phyloP scores from a whole-genome alignment of 139 green algal species.

The Picochlorum sp. region DNA sequence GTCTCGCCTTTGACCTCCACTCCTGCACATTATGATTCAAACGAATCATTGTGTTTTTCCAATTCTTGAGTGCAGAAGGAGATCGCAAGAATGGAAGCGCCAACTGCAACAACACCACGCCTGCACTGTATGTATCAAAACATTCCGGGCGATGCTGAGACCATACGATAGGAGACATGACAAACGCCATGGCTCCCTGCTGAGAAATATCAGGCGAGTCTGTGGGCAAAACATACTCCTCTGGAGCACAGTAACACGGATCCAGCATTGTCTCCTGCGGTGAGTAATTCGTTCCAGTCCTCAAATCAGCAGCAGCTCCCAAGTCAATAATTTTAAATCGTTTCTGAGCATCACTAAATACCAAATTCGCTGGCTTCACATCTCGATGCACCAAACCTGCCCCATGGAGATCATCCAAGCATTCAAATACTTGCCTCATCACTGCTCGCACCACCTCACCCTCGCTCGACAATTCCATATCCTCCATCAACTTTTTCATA shows the following conservation, averaged over 20 bases:
- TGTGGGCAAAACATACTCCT: slow-evolving; percentile 78
- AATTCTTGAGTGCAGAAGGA: slow-evolving; percentile 46
- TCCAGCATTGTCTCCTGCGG: slow-evolving; percentile 84
- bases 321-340: slow-evolving; percentile 70
- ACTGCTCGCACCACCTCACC: slow-evolving; percentile 53
- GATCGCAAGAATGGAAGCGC: slow-evolving; percentile 55
- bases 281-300: slow-evolving; percentile 81
- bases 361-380: slow-evolving; percentile 85
- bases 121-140: slow-evolving; percentile 79
- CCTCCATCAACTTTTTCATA: slow-evolving; percentile 45
- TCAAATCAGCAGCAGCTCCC: slow-evolving; percentile 67
- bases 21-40: slow-evolving; percentile 60
- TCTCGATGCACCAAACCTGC: slow-evolving; percentile 86
- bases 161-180: slow-evolving; percentile 81
- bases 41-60: slow-evolving; percentile 42
- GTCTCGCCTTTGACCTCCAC: slow-evolving; percentile 43
- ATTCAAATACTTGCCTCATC: slow-evolving; percentile 68
- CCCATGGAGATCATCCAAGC: slow-evolving; percentile 61
- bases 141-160: slow-evolving; percentile 70
- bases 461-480: slow-evolving; percentile 61
- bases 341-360: slow-evolving; percentile 51
- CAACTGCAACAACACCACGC: slow-evolving; percentile 35
- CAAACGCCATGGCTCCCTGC: slow-evolving; percentile 35
- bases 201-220: slow-evolving; percentile 49
- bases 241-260: slow-evolving; percentile 77